Evolutionary conservation across 2,329 filamentous ascomycete genomes (phyloP).

Genomic region (Arachnomyces sp.): DNA sequence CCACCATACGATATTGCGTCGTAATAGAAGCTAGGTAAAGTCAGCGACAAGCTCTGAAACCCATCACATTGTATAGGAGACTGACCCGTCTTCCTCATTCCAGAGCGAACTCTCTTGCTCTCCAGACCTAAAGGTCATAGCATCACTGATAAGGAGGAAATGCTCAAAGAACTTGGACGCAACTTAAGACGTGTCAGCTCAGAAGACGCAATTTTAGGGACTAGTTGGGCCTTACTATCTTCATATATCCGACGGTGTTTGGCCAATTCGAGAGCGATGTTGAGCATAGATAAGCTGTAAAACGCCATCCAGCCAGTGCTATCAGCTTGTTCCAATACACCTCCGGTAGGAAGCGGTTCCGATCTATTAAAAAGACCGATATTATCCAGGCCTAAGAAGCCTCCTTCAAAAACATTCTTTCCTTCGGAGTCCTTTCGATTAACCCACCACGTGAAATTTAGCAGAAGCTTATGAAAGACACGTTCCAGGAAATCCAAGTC

Average conservation of each 20-base stretch:
- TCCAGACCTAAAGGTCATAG: constrained; percentile 77
- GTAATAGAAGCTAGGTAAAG: constrained; percentile 69
- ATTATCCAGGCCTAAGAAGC: constrained; percentile 92
- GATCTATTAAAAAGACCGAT: constrained; percentile 97
- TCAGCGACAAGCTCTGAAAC: constrained; percentile 11
- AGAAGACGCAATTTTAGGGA: constrained; percentile 1
- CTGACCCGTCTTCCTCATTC: constrained; percentile 77
- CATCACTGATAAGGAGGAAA: constrained; percentile 95
- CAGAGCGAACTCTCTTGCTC: constrained; percentile 75
- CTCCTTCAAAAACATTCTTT: constrained; percentile 96
- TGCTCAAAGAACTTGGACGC: constrained; percentile 98
- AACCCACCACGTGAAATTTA: constrained; percentile 99
- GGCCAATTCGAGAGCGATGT: constrained; percentile 88
- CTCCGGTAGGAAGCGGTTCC: constrained; percentile 86
- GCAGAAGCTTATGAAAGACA: constrained; percentile 88
- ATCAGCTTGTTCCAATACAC: constrained; percentile 90
- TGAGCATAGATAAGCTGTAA: constrained; percentile 93
- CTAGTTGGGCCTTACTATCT: constrained; percentile 47
- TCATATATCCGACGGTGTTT: constrained; percentile 94
- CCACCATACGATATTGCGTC: constrained; percentile 96
- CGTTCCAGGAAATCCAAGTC: constrained; percentile 93
- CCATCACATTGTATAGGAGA: background rate
- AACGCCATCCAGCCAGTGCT: constrained; percentile 99
- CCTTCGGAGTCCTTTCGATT: constrained; percentile 91
- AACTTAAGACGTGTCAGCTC: constrained; percentile 40